Evolutionary conservation across 2,329 filamentous ascomycete genomes (phyloP).

Genomic region (Thermochaetoides dissita): DNA sequence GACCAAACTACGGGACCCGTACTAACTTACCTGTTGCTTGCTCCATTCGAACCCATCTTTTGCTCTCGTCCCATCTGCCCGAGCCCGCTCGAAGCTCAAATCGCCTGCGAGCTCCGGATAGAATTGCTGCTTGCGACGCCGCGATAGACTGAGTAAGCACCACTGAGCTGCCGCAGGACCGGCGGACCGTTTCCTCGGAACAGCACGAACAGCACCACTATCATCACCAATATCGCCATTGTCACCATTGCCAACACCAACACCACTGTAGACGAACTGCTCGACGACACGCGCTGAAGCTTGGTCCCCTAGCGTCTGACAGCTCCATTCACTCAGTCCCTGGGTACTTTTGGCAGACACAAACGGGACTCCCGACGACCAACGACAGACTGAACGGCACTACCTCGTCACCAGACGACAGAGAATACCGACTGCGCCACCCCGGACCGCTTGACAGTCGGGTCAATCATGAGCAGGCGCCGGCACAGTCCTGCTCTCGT

Average conservation of each 20-base stretch:
- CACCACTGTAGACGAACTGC: too few relatives aligned
- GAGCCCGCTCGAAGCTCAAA: too few relatives aligned
- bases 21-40: neutral
- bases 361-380: too few relatives aligned
- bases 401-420: too few relatives aligned
- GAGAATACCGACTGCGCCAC: too few relatives aligned
- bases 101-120: too few relatives aligned
- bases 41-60: neutral
- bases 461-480: constrained; percentile 18
- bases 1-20: neutral
- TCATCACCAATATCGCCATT: neutral
- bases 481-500: constrained; percentile 15
- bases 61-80: neutral
- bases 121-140: too few relatives aligned
- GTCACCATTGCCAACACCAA: neutral
- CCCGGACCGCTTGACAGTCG: neutral
- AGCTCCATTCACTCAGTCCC: too few relatives aligned
- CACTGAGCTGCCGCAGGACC: constrained; percentile 8
- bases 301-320: too few relatives aligned
- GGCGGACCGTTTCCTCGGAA: constrained; percentile 2
- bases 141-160: neutral
- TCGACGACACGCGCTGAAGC: too few relatives aligned
- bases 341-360: too few relatives aligned
- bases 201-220: neutral
- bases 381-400: too few relatives aligned